These are phyloP conservation scores for Fraxinus albicans DNA, from an alignment of 305 asterid species.

Conservation along the genomic window DNA sequence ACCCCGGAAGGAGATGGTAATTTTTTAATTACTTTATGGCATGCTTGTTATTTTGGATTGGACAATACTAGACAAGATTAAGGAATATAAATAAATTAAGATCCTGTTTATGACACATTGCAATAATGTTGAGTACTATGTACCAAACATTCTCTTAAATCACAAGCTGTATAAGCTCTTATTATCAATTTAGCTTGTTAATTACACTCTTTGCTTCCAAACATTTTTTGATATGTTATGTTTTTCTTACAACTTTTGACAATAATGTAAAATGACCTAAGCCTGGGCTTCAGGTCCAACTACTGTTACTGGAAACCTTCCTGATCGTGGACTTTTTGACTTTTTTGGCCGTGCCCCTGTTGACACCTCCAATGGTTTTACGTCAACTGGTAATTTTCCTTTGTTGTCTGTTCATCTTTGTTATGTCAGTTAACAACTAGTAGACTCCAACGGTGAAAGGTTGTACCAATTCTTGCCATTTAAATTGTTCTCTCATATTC, in stretches of 20 bases:
- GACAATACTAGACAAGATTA: neutral
- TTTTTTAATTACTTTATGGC: neutral
- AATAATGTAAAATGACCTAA: neutral
- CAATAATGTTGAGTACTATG: neutral
- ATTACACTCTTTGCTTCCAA: neutral
- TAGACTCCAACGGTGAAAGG: neutral
- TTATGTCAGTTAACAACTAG: neutral
- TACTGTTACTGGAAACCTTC: slow-evolving; percentile 66
- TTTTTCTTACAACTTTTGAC: neutral
- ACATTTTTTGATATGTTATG: neutral
- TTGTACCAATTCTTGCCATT: neutral
- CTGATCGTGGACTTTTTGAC: slow-evolving; percentile 88
- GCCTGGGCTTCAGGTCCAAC: slow-evolving; percentile 52
- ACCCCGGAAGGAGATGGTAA: no score
- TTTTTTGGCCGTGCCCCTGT: slow-evolving; percentile 93
- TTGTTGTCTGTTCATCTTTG: slow-evolving; percentile 4
- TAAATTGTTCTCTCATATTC: neutral
- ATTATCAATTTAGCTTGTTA: neutral
- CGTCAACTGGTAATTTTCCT: slow-evolving; percentile 76
- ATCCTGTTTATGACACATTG: neutral
- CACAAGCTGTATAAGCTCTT: neutral
- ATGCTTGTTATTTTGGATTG: neutral
- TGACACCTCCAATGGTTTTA: slow-evolving; percentile 93
- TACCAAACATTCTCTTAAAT: neutral
- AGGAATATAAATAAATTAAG: neutral